Conservation (phyloP, 768 basidiomycete genomes). For the Pisolithus marmoratus region DNA sequence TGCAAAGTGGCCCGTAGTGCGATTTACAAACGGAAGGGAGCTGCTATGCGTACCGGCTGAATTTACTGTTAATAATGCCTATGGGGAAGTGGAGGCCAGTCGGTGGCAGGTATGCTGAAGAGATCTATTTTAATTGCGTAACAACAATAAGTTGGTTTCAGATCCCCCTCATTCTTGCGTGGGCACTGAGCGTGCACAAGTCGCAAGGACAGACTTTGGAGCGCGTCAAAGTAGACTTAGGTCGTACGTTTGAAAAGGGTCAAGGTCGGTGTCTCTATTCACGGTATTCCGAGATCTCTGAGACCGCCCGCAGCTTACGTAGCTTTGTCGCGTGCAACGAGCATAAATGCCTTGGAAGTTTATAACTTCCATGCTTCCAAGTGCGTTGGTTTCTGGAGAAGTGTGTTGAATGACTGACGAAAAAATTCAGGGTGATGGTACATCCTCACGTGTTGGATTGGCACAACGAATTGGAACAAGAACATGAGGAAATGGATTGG, state of each 20-base stretch:
- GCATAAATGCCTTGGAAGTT: conserved; percentile 59
- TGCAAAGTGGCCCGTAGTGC: conserved; percentile 54
- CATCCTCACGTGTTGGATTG: conserved; percentile 60
- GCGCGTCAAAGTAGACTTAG: conserved; percentile 74
- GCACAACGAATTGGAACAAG: conserved; percentile 34
- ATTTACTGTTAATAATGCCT: conserved; percentile 60
- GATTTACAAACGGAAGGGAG: conserved; percentile 45
- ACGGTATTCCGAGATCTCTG: neutral
- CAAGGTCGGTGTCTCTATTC: conserved; percentile 44
- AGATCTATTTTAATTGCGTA: neutral
- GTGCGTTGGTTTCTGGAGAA: conserved; percentile 29
- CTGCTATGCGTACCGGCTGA: conserved; percentile 48
- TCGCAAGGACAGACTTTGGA: conserved; percentile 87
- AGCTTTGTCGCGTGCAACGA: conserved; percentile 67
- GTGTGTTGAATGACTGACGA: neutral
- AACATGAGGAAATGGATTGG: conserved; percentile 3
- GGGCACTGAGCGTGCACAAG: conserved; percentile 87
- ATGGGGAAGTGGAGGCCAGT: conserved; percentile 52
- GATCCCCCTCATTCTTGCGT: conserved; percentile 67
- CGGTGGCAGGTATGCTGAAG: conserved; percentile 46
- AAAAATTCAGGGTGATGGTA: conserved; percentile 47
- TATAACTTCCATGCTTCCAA: conserved; percentile 55
- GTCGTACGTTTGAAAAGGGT: conserved; percentile 72
- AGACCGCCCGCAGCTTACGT: conserved; percentile 48
- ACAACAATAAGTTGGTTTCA: conserved; percentile 11